Evolutionary conservation across 352 stramenopile species (phyloP).

Genomic region (Blastocystis sp.): DNA sequence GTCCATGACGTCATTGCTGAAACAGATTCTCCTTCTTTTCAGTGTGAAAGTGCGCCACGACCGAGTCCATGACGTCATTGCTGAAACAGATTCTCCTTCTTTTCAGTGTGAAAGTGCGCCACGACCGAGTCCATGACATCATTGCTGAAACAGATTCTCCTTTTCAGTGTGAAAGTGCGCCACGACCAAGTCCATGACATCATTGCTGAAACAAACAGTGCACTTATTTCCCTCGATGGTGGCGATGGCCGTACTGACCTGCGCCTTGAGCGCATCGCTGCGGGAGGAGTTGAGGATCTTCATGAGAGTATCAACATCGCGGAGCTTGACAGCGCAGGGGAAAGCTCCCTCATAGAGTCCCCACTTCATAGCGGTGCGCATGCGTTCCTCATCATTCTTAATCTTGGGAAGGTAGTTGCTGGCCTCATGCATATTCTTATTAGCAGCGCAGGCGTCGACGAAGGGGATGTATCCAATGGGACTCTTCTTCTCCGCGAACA

Average conservation of each 20-base stretch:
- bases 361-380: slow-evolving; percentile 46
- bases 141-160: too few species aligned
- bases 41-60: too few species aligned
- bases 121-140: too few species aligned
- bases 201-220: slow-evolving; percentile 8
- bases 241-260: slow-evolving; percentile 12
- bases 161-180: too few species aligned
- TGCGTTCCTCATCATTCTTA: slow-evolving; percentile 7
- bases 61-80: too few species aligned
- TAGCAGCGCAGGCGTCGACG: slow-evolving; percentile 26
- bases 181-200: neutral
- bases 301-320: slow-evolving; percentile 27
- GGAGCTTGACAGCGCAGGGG: neutral
- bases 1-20: too few species aligned
- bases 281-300: neutral
- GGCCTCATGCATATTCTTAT: slow-evolving; percentile 21
- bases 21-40: too few species aligned
- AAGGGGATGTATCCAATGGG: slow-evolving; percentile 42
- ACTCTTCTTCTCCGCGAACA: slow-evolving; percentile 39
- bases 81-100: too few species aligned
- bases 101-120: too few species aligned
- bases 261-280: neutral
- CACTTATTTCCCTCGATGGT: neutral
- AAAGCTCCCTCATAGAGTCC: neutral
- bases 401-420: slow-evolving; percentile 4